These are phyloP conservation scores for Eucalyptus leucophloia DNA, from an alignment of 345 rosid genomes.

Conservation along the genomic window DNA sequence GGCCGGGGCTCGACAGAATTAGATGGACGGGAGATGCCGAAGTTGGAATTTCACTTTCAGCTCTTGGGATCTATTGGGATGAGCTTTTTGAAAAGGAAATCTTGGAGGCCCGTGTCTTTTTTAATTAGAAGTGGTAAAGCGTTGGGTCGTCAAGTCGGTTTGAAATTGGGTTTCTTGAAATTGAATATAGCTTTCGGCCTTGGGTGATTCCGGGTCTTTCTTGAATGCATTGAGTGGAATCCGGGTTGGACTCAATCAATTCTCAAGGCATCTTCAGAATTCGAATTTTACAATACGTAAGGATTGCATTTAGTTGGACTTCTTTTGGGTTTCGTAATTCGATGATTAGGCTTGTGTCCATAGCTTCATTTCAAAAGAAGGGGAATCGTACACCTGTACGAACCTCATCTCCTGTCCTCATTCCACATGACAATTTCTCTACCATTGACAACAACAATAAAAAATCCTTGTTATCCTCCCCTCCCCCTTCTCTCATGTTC, in stretches of 20 bases:
- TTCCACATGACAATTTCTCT: too few species aligned
- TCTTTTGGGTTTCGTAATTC: background rate
- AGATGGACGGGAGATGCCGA: too few species aligned
- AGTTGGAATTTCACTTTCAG: too few species aligned
- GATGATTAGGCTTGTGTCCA: too few species aligned
- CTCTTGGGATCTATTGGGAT: background rate
- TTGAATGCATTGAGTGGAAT: background rate
- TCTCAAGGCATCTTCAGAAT: background rate
- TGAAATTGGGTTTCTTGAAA: background rate
- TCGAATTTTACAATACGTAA: background rate
- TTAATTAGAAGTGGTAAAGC: background rate
- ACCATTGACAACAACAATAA: too few species aligned
- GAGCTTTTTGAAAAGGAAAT: background rate
- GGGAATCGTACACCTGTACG: too few species aligned
- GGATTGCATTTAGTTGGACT: background rate
- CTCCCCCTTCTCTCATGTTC: too few species aligned
- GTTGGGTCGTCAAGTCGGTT: background rate
- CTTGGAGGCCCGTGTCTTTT: background rate
- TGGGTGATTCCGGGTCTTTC: background rate
- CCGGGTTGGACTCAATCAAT: background rate
- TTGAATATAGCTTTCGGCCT: background rate
- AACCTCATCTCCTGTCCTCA: too few species aligned
- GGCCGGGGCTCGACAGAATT: too few species aligned
- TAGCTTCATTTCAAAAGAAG: too few species aligned
- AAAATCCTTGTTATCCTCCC: too few species aligned